Conservation (phyloP, 257 asterid genomes). For the Paraleonurus japonicus region DNA sequence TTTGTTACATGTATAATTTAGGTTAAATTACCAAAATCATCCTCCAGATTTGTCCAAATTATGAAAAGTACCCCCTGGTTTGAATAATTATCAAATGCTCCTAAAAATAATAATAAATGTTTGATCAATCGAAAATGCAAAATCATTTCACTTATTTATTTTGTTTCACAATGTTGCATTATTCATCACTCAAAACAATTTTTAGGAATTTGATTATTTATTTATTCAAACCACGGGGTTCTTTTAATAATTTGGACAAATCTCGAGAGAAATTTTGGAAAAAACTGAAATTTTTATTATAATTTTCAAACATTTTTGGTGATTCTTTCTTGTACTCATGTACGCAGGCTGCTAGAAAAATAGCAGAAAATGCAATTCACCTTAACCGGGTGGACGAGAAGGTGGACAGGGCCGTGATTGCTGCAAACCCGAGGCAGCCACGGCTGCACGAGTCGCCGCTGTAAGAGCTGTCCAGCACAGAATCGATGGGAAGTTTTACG, state of each 20-base stretch:
- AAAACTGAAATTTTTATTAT: not conserved
- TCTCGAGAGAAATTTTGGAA: no score
- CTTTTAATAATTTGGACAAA: not conserved
- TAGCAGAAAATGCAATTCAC: slow-evolving; percentile 58
- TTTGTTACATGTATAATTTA: not conserved
- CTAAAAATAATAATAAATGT: not conserved
- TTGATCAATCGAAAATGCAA: not conserved
- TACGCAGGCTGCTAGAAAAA: slow-evolving; percentile 68
- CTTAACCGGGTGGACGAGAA: slow-evolving; percentile 57
- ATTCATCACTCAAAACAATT: not conserved
- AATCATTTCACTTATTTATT: not conserved
- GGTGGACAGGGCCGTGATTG: slow-evolving; percentile 65
- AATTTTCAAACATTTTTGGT: not conserved
- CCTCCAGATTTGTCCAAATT: not conserved
- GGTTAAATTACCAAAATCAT: not conserved
- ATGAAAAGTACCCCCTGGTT: no score
- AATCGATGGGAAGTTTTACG: slow-evolving; percentile 46
- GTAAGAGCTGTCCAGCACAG: slow-evolving; percentile 54
- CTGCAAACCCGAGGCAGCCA: slow-evolving; percentile 66
- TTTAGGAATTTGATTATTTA: no score
- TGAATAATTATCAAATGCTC: not conserved
- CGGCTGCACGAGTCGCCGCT: slow-evolving; percentile 66
- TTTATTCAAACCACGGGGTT: no score
- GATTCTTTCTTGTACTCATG: not conserved
- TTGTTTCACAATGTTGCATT: not conserved